phyloP scores from a whole-genome alignment of 2,329 filamentous ascomycete species.

The Laburnicola sp. region DNA sequence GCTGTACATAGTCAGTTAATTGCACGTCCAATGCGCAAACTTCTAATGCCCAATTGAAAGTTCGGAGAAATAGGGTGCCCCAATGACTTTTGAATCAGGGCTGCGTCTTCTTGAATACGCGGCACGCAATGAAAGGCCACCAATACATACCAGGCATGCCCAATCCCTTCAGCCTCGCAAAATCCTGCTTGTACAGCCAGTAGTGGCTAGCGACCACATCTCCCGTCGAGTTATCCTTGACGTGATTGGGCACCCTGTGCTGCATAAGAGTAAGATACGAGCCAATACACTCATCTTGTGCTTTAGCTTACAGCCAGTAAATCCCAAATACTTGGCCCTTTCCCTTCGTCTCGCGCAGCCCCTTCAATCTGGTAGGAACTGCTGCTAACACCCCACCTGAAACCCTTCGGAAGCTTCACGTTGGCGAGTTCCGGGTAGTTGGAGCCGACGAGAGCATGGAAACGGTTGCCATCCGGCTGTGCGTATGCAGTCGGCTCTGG shows the following conservation, averaged over 20 bases:
- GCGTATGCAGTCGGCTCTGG: constrained; percentile 41
- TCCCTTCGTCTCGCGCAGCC: constrained; percentile 47
- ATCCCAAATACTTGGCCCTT: constrained; percentile 46
- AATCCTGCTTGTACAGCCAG: constrained; percentile 49
- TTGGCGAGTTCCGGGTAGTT: constrained; percentile 38
- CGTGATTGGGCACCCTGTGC: constrained; percentile 34
- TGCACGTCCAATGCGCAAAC: background rate
- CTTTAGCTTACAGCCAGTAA: too few relatives aligned
- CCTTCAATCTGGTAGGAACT: constrained; percentile 53
- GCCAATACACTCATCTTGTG: too few relatives aligned
- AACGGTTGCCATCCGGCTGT: constrained; percentile 39
- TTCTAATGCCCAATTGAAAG: too few relatives aligned
- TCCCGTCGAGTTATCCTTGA: constrained; percentile 43
- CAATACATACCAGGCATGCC: too few relatives aligned
- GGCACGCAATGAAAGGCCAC: too few relatives aligned
- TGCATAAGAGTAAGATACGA: too few relatives aligned
- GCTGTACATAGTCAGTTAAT: background rate
- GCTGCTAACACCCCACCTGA: constrained; percentile 50
- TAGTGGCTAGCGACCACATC: constrained; percentile 57
- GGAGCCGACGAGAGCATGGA: constrained; percentile 45
- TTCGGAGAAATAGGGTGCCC: too few relatives aligned
- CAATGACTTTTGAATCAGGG: too few relatives aligned
- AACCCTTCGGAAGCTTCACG: constrained; percentile 37
- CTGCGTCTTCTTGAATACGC: too few relatives aligned
- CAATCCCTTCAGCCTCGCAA: background rate